These are phyloP conservation scores for Coemansia sp. DNA, from an alignment of 192 early-diverging fungal species.

Conservation along the genomic window DNA sequence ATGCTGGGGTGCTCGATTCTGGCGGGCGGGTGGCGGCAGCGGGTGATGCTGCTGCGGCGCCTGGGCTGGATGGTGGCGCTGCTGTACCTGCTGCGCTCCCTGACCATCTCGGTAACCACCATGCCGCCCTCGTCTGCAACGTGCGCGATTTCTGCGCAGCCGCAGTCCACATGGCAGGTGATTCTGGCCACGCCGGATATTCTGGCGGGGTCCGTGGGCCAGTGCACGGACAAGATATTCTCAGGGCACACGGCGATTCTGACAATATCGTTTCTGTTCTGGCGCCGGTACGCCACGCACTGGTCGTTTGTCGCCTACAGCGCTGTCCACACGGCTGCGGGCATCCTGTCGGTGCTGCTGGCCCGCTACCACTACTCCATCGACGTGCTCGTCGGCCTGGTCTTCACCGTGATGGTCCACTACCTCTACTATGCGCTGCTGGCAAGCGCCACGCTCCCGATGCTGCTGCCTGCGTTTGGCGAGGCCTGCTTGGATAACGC, in stretches of 20 bases:
- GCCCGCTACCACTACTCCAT: slow-evolving; percentile 62
- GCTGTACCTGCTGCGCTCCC: slow-evolving; percentile 56
- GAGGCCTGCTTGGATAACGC: not conserved
- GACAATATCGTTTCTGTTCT: slow-evolving; percentile 54
- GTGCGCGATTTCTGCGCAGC: slow-evolving; percentile 39
- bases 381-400: slow-evolving; percentile 58
- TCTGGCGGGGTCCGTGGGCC: slow-evolving; percentile 50
- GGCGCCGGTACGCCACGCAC: slow-evolving; percentile 57
- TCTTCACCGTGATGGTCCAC: slow-evolving; percentile 59
- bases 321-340: slow-evolving; percentile 33
- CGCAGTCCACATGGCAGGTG: slow-evolving; percentile 49
- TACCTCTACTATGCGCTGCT: slow-evolving; percentile 58
- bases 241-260: slow-evolving; percentile 63
- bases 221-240: slow-evolving; percentile 66
- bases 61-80: slow-evolving; percentile 56
- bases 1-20: slow-evolving; percentile 42
- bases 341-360: slow-evolving; percentile 55
- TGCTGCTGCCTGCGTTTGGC: not conserved
- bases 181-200: slow-evolving; percentile 51
- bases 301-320: slow-evolving; percentile 43
- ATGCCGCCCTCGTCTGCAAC: slow-evolving; percentile 52
- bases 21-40: slow-evolving; percentile 53
- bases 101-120: slow-evolving; percentile 59
- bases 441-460: slow-evolving; percentile 23
- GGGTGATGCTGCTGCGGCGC: slow-evolving; percentile 56